Evolutionary conservation across 1,139 yeast species (phyloP).

Genomic region (Geotrichum armillariae): DNA sequence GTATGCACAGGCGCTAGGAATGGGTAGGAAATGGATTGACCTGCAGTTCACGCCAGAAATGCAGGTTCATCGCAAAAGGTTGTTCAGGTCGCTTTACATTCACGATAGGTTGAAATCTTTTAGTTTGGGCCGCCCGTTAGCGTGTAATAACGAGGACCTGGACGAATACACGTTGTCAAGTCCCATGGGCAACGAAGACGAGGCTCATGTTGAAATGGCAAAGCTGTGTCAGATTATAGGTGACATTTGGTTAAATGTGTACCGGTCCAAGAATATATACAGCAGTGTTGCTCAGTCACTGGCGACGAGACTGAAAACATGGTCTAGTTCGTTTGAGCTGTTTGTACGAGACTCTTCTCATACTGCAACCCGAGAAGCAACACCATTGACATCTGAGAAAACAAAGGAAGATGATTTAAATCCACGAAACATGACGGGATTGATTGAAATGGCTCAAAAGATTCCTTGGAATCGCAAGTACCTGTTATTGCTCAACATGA

Average conservation of each 20-base stretch:
- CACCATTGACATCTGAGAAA: neutral
- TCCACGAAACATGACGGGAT: conserved; percentile 5
- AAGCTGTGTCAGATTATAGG: conserved; percentile 19
- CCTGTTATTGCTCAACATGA: conserved; percentile 42
- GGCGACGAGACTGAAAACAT: conserved; percentile 33
- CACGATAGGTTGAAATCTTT: conserved; percentile 45
- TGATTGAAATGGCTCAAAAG: conserved; percentile 20
- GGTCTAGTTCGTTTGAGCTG: conserved; percentile 26
- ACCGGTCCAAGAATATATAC: conserved; percentile 12
- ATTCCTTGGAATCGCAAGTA: conserved; percentile 29
- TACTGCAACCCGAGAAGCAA: neutral
- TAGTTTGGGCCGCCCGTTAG: conserved; percentile 45
- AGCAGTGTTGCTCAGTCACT: conserved; percentile 16
- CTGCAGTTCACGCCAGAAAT: conserved; percentile 32
- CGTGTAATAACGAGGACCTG: conserved; percentile 46
- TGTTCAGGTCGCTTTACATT: conserved; percentile 46
- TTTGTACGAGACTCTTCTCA: conserved; percentile 9
- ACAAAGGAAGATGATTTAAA: neutral
- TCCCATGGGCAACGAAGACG: conserved; percentile 25
- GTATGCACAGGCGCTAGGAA: conserved; percentile 37
- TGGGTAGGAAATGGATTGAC: conserved; percentile 33
- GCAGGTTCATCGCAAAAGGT: conserved; percentile 39
- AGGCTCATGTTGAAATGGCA: conserved; percentile 22
- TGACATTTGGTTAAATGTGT: conserved; percentile 18
- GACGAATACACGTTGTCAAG: conserved; percentile 38